Evolutionary conservation across 306 rosid genomes (phyloP), one percentile per base, ranked within the genome.

Genomic region (Spatholobus suberectus): DNA sequence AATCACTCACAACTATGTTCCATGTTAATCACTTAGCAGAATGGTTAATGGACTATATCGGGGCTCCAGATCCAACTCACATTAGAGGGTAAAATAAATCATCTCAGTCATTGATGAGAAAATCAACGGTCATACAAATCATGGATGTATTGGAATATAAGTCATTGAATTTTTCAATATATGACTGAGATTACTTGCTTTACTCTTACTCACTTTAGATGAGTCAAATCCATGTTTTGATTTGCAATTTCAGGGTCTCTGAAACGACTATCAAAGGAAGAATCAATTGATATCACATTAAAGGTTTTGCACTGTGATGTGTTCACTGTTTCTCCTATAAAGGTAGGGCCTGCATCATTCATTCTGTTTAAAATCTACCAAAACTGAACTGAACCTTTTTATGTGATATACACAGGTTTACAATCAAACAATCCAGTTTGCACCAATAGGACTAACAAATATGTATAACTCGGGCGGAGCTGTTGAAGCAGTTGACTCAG

Each of bases 391-490:
- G 54, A 57, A 37, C 38, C 54, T 17, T 23, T 75, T 76, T 58
- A 24, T 26, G 17, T 58, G 17, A 38, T 14, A 17, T 40, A 5
- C 41, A 41, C 43, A 76, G 80, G 58, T 76, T 76, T 24, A 58
- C 38, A 38, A 76, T 40, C 55, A 58, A 58, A 9, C 34, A 40
- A 76, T 58, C 20, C 58, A 76, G 18, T 76, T 76, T 76, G 80
- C 80, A 38, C 80, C 80, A 40, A 58, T 61, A 41, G 44, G 72
- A n/a, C 73, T 76, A 29, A 61, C 47, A 61, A 76, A 76, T 12
- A 76, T 76, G 81, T 76, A 76, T 18, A 76, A 76, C 61, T 76
- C 81, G 43, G 46, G 81, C 2, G 73, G 81, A 76, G 73, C 73
- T 44, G 73, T 62, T 76, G 81, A 76, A 43, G 72, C 61, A n/a